A percentile compares a stretch with the other conserved stretches of the same genome.
Conservation (phyloP, 23 red algal genomes). For the Cyanidiococcus yangmingshanensis region DNA sequence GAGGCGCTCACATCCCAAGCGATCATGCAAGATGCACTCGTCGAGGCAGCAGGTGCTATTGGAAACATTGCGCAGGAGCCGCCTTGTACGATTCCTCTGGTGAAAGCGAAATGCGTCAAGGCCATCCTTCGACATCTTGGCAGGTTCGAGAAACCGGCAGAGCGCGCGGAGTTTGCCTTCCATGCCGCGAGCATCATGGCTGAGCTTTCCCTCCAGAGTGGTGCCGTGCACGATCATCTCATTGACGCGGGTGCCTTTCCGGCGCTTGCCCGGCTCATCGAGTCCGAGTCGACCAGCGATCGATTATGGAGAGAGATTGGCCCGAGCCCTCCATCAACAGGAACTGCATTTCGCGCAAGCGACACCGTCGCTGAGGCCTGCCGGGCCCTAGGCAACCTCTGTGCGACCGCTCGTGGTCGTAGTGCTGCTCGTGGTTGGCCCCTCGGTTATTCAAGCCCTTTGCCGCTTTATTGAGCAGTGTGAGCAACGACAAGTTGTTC, state of each 20-base stretch:
- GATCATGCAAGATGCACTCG: not conserved
- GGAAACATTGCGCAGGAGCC: constrained; percentile 16
- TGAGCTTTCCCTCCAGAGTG: constrained; percentile 9
- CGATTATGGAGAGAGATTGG: not conserved
- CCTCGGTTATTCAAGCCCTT: not conserved
- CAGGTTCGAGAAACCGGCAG: not conserved
- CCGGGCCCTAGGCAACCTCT: not conserved
- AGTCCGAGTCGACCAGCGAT: not conserved
- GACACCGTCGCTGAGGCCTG: constrained; percentile 10
- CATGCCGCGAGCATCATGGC: not conserved
- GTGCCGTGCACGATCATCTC: not conserved
- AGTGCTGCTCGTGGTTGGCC: not conserved
- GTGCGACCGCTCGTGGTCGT: constrained; percentile 1
- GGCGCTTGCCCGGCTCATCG: not conserved
- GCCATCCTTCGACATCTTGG: not conserved
- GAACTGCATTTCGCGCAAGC: not conserved
- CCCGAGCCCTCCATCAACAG: not conserved
- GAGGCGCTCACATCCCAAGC: not conserved
- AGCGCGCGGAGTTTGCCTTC: constrained; percentile 6
- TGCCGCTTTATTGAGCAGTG: not conserved
- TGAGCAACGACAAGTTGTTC: not conserved
- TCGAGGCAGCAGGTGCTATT: not conserved
- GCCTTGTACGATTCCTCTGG: not conserved
- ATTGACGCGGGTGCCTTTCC: not conserved
- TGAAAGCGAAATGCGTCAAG: constrained; percentile 5